phyloP scores from a whole-genome alignment of 2,329 filamentous ascomycete species.

The Trichophaea hybrida region DNA sequence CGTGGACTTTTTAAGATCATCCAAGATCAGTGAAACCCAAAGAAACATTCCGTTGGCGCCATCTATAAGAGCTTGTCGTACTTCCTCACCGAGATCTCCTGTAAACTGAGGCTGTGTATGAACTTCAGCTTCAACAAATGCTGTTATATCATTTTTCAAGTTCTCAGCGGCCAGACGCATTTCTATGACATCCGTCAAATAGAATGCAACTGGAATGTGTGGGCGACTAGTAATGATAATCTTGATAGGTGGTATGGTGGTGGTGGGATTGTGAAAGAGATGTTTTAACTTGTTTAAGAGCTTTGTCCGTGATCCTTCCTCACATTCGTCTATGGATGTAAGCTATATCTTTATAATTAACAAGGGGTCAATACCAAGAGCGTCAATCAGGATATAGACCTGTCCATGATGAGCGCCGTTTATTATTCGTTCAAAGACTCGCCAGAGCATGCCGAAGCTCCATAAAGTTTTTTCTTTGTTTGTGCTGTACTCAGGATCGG shows the following conservation, averaged over 20 bases:
- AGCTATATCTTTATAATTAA: not conserved
- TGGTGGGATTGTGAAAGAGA: not conserved
- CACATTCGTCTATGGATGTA: conserved; percentile 2
- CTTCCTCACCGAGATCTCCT: not conserved
- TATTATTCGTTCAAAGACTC: conserved; percentile 8
- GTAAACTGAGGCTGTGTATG: not conserved
- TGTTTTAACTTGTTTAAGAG: not conserved
- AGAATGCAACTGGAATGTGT: not conserved
- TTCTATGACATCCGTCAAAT: not conserved
- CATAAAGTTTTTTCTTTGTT: conserved; percentile 2
- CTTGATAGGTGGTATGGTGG: too few relatives aligned
- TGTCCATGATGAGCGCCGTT: not conserved
- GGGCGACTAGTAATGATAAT: conserved; percentile 8
- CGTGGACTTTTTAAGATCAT: not conserved
- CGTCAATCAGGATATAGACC: conserved; percentile 7
- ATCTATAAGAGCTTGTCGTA: conserved; percentile 7
- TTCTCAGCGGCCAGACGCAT: conserved; percentile 5
- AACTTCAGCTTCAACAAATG: conserved; percentile 4
- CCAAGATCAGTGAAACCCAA: conserved; percentile 17
- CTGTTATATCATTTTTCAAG: conserved; percentile 2
- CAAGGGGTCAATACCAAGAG: too few relatives aligned
- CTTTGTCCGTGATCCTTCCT: not conserved
- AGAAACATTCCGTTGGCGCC: conserved; percentile 14
- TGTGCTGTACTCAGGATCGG: not conserved
- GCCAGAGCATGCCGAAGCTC: conserved; percentile 7